Evolutionary conservation across 176 grass and related monocot species (phyloP).

Genomic region (Carex scoparia): DNA sequence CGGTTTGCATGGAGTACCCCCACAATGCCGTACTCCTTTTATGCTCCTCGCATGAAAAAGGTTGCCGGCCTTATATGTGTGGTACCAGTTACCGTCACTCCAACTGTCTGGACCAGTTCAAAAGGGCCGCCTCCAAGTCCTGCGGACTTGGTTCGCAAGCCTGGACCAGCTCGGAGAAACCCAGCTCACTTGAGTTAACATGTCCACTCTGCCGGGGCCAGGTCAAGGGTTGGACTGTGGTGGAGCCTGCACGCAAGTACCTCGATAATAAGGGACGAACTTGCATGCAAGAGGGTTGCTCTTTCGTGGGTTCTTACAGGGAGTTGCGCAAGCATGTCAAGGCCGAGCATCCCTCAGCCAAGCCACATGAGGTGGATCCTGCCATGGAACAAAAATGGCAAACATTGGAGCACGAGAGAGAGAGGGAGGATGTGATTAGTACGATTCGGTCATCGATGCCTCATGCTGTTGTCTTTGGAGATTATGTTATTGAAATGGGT

Average conservation of each 20-base stretch:
- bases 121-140: conserved; percentile 80
- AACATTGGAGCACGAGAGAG: conserved; percentile 73
- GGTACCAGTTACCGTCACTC: conserved; percentile 83
- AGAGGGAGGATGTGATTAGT: conserved; percentile 88
- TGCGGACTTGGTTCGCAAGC: conserved; percentile 15
- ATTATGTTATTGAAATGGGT: conserved; percentile 61
- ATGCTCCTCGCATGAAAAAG: conserved; percentile 96
- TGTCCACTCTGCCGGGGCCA: conserved; percentile 91
- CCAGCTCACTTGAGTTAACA: conserved; percentile 48
- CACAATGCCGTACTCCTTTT: conserved; percentile 95
- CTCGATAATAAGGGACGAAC: conserved; percentile 81
- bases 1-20: conserved; percentile 94
- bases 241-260: conserved; percentile 74
- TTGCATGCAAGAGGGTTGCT: conserved; percentile 91
- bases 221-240: conserved; percentile 95
- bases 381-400: conserved; percentile 83
- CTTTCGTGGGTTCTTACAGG: conserved; percentile 77
- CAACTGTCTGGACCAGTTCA: conserved; percentile 92
- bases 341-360: conserved; percentile 67
- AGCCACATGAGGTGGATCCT: conserved; percentile 77
- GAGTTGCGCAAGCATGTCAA: conserved; percentile 89
- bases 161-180: conserved; percentile 43
- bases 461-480: conserved; percentile 72
- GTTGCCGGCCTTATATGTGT: conserved; percentile 96
- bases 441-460: conserved; percentile 77